Conservation (phyloP, 1,139 yeast genomes). For the Lodderomyces jiufengensis region DNA sequence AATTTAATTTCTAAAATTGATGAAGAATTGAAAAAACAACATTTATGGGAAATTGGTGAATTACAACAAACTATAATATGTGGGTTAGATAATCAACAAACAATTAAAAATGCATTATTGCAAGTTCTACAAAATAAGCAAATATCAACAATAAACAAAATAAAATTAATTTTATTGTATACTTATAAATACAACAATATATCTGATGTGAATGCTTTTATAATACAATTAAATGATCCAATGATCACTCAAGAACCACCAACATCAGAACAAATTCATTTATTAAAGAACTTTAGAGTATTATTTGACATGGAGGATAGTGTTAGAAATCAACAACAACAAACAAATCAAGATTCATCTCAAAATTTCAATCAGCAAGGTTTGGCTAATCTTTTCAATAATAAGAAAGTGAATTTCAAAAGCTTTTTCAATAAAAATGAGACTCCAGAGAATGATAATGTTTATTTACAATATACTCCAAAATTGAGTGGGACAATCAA, state of each 20-base stretch:
- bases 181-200: constrained; percentile 54
- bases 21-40: constrained; percentile 52
- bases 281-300: constrained; percentile 30
- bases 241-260: constrained; percentile 27
- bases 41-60: constrained; percentile 85
- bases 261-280: constrained; percentile 30
- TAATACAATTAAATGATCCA: constrained; percentile 28
- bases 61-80: constrained; percentile 83
- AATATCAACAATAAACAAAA: constrained; percentile 30
- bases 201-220: constrained; percentile 22
- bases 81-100: constrained; percentile 40
- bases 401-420: constrained; percentile 24
- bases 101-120: constrained; percentile 24
- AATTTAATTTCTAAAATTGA: constrained; percentile 84
- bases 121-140: constrained; percentile 22
- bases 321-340: constrained; percentile 7
- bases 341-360: constrained; percentile 10
- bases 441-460: constrained; percentile 36
- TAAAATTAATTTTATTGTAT: constrained; percentile 64
- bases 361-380: constrained; percentile 14
- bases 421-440: constrained; percentile 24
- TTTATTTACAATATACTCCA: constrained; percentile 71
- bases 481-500: constrained; percentile 50
- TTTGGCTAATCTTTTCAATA: constrained; percentile 26
- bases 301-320: constrained; percentile 16